Percentiles rank a stretch among this genome's conserved stretches.
Evolutionary conservation across 768 basidiomycete species (phyloP).

Genomic region (Xerocomus potaroensis): DNA sequence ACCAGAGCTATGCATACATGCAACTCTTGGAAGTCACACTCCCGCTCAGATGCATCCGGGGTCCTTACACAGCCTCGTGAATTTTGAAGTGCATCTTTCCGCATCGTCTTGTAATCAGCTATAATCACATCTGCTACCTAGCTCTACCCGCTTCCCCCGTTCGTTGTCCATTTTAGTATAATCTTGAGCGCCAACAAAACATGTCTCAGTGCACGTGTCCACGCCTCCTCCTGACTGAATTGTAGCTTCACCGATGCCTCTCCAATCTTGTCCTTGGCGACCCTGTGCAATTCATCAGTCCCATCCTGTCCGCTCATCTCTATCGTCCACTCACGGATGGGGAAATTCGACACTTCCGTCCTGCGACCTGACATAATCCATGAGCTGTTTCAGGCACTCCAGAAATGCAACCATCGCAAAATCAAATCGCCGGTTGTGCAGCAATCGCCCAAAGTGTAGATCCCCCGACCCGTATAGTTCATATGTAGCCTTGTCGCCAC

Average conservation of each 20-base stretch:
- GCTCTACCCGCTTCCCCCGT: slow-evolving; percentile 52
- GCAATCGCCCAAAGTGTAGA: slow-evolving; percentile 76
- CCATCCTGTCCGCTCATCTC: background rate
- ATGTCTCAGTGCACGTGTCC: slow-evolving; percentile 91
- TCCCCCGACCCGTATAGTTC: slow-evolving; percentile 96
- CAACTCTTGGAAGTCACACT: too few relatives aligned
- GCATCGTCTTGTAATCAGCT: too few relatives aligned
- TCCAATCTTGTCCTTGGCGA: slow-evolving; percentile 92
- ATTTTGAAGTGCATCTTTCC: too few relatives aligned
- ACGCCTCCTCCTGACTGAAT: slow-evolving; percentile 92
- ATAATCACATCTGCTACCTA: too few relatives aligned
- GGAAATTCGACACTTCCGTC: slow-evolving; percentile 74
- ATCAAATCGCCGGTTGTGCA: slow-evolving; percentile 96
- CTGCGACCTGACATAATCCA: slow-evolving; percentile 78
- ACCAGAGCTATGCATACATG: too few relatives aligned
- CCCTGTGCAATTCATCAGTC: slow-evolving; percentile 41
- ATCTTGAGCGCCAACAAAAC: slow-evolving; percentile 88
- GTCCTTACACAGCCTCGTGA: too few relatives aligned
- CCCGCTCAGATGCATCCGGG: too few relatives aligned
- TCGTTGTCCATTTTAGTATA: slow-evolving; percentile 82
- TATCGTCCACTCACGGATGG: slow-evolving; percentile 66
- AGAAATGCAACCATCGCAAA: slow-evolving; percentile 94
- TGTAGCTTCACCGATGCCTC: slow-evolving; percentile 92
- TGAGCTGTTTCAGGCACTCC: slow-evolving; percentile 89
- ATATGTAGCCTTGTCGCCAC: slow-evolving; percentile 78